Base-by-base conservation (phyloP, 768 basidiomycete genomes). In the Tulasnella sp. region DNA sequence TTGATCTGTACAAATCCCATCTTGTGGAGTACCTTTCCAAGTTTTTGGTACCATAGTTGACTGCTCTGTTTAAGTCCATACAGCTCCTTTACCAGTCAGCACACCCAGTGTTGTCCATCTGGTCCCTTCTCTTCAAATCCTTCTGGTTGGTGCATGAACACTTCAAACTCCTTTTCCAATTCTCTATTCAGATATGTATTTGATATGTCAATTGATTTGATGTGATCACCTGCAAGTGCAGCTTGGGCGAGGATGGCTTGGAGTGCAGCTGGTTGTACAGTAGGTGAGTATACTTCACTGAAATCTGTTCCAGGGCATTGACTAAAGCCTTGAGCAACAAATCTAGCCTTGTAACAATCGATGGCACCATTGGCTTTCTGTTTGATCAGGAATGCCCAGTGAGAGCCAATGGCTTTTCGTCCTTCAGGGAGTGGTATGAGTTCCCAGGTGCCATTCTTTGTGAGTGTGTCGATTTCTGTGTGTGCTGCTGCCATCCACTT, bases 271-370 rank as follows among this genome's bases (percentile, higher is more conserved):
- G 11, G 17, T 42, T 29, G 22, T 17, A 31, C 49, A 11, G 50
- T 43, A 2, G 68, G 68, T 49, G 67, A 27, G 61, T 49, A 67
- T 11, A 64, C 66, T 38, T 70, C 63, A 21, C 49, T 54, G 52
- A 63, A 71, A 51, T 71, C 67, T 4, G 66, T 50, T 4, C 78
- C 76, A 24, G 66, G 72, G 0, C 72, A 61, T 53, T 76, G 75
- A 21, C 73, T 63, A 62, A 67, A 75, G 0, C 78, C 76, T 55
- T 73, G 69, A 24, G 74, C 71, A 0, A 80, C 74, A 22, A 73
- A 68, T 0, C 71, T 66, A 0, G 70, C 72, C 60, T 78, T 78
- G 61, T 68, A 69, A 15, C 69, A 53, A 0, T 65, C 60, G 0
- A 69, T 65, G 27, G 65, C 62, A 4, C 69, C 69, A 38, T 62